Percentiles rank a stretch among this genome's conserved stretches.
Conservation (phyloP, 129 eudicot genomes). For the Rutidosis leptorrhynchoides region DNA sequence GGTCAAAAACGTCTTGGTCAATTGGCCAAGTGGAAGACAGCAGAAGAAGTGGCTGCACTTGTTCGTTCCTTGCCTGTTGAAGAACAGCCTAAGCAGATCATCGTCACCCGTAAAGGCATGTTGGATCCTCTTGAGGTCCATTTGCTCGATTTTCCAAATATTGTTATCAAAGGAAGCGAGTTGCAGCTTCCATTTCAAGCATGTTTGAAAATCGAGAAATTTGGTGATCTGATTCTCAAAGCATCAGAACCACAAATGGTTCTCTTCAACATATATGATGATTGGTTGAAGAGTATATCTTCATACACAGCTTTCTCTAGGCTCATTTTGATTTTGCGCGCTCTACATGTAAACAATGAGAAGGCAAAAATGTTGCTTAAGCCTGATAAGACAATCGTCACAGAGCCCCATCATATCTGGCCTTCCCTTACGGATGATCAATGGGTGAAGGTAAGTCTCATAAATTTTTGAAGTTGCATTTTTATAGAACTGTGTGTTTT, state of each 20-base stretch:
- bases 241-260: constrained; percentile 99
- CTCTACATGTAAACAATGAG: constrained; percentile 98
- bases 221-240: constrained; percentile 91
- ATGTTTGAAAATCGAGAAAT: constrained; percentile 94
- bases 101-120: constrained; percentile 99
- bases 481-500: constrained; percentile 4
- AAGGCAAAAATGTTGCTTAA: constrained; percentile 97
- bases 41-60: constrained; percentile 99
- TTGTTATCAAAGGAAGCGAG: constrained; percentile 97
- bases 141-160: constrained; percentile 95
- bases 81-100: constrained; percentile 96
- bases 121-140: constrained; percentile 97
- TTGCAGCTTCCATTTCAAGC: constrained; percentile 99
- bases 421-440: constrained; percentile 94
- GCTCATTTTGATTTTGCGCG: constrained; percentile 86
- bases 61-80: constrained; percentile 98
- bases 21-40: constrained; percentile 99
- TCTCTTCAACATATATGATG: constrained; percentile 93
- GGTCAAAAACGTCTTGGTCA: constrained; percentile 99
- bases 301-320: constrained; percentile 97
- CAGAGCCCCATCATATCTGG: constrained; percentile 99
- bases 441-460: constrained; percentile 80
- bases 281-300: constrained; percentile 96
- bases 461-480: neutral
- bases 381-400: constrained; percentile 92